phyloP scores from a whole-genome alignment of 2,329 filamentous ascomycete genomes.

The Curvularia eragrostidis region DNA sequence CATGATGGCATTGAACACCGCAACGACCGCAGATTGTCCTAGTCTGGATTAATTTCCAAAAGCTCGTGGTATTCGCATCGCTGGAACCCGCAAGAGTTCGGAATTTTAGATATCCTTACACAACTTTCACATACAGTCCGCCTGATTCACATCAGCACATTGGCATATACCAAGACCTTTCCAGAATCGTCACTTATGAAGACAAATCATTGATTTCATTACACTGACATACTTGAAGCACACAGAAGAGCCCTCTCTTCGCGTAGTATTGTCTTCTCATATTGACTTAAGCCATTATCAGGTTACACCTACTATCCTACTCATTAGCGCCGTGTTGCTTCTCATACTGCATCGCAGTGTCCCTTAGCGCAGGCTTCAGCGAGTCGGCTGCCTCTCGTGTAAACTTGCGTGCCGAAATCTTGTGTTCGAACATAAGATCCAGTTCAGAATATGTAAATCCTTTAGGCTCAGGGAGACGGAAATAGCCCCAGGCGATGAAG shows the following conservation, averaged over 20 bases:
- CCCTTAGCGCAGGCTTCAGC: constrained; percentile 26
- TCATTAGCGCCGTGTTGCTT: constrained; percentile 16
- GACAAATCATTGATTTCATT: too few relatives aligned
- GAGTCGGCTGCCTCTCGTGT: constrained; percentile 28
- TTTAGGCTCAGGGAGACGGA: constrained; percentile 33
- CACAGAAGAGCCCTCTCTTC: too few relatives aligned
- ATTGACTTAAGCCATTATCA: too few relatives aligned
- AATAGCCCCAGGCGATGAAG: constrained; percentile 33
- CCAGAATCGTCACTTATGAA: too few relatives aligned
- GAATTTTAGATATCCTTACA: too few relatives aligned
- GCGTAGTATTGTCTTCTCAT: too few relatives aligned
- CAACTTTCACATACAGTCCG: too few relatives aligned
- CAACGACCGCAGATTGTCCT: not conserved
- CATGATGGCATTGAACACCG: not conserved
- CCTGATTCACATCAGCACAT: too few relatives aligned
- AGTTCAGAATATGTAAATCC: constrained; percentile 33
- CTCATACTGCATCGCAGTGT: constrained; percentile 27
- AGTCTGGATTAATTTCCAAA: not conserved
- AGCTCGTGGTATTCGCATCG: not conserved
- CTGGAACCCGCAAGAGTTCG: too few relatives aligned
- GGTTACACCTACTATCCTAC: not conserved
- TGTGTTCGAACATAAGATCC: constrained; percentile 34
- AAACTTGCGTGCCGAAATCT: constrained; percentile 33
- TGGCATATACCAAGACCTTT: too few relatives aligned
- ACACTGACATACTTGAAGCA: too few relatives aligned